phyloP scores from a whole-genome alignment of 2,329 filamentous ascomycete species.

The Acarospora socialis region DNA sequence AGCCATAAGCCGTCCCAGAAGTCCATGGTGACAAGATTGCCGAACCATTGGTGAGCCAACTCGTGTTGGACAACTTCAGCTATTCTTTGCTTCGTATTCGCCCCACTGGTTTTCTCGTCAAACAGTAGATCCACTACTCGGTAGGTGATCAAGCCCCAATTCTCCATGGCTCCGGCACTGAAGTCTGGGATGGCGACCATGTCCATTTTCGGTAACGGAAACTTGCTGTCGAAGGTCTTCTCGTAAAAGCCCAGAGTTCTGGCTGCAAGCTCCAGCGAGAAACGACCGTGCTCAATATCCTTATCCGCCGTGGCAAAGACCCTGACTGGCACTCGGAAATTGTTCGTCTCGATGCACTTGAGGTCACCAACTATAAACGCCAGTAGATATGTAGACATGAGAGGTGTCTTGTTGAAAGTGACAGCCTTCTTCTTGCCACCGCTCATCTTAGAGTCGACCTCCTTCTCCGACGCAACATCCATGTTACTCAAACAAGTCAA shows the following conservation, averaged over 20 bases:
- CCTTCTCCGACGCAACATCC: conserved; percentile 71
- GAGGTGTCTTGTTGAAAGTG: conserved; percentile 79
- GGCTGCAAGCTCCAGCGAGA: conserved; percentile 79
- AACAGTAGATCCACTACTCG: conserved; percentile 80
- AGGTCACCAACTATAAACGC: conserved; percentile 91
- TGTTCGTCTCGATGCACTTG: conserved; percentile 82
- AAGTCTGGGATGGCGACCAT: conserved; percentile 96
- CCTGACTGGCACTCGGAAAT: conserved; percentile 79
- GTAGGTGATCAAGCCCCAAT: conserved; percentile 94
- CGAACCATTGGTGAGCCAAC: conserved; percentile 95
- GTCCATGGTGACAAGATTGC: conserved; percentile 94
- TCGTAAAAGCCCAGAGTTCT: conserved; percentile 90
- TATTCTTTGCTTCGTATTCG: conserved; percentile 79
- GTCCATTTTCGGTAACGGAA: conserved; percentile 87
- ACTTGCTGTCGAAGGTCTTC: conserved; percentile 77
- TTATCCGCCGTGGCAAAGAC: conserved; percentile 89
- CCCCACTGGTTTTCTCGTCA: conserved; percentile 82
- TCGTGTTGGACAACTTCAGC: conserved; percentile 96
- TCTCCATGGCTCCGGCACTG: conserved; percentile 93
- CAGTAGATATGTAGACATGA: conserved; percentile 92
- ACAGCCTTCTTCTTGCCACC: conserved; percentile 65
- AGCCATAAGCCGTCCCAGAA: conserved; percentile 98
- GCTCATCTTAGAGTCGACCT: conserved; percentile 49
- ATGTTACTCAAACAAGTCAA: conserved; percentile 93
- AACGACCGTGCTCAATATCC: conserved; percentile 79